Evolutionary conservation across 2,329 filamentous ascomycete species (phyloP).

Genomic region (Exophiala dermatitidis): DNA sequence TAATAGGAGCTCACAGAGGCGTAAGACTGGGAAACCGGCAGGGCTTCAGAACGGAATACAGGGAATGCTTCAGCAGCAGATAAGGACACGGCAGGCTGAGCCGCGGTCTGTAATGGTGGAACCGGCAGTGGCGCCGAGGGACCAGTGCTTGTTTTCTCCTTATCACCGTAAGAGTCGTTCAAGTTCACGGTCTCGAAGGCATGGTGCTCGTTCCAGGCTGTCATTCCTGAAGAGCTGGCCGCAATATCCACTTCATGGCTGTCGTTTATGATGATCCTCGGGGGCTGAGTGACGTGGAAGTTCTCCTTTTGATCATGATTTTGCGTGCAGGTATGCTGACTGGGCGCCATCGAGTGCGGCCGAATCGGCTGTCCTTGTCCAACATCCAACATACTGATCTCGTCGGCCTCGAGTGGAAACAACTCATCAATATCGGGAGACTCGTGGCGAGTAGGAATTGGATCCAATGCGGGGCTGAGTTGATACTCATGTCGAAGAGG

Average conservation of each 20-base stretch:
- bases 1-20: background rate
- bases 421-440: too few species aligned
- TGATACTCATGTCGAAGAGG: slow-evolving; percentile 3
- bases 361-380: too few species aligned
- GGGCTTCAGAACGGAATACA: background rate
- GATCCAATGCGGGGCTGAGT: background rate
- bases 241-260: background rate
- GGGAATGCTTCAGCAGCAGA: background rate
- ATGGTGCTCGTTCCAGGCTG: slow-evolving; percentile 1
- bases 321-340: too few species aligned
- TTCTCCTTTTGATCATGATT: background rate
- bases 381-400: too few species aligned
- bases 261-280: slow-evolving; percentile 11
- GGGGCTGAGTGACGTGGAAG: background rate
- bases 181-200: background rate
- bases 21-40: background rate
- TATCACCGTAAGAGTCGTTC: background rate
- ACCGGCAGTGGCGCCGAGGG: too few species aligned
- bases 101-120: background rate
- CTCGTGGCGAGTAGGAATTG: background rate
- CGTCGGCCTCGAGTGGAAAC: too few species aligned
- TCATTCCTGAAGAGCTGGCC: background rate
- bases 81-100: background rate
- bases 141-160: background rate
- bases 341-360: too few species aligned